Conservation (phyloP, 192 early-diverging fungal species). For the Linnemannia elongata region DNA sequence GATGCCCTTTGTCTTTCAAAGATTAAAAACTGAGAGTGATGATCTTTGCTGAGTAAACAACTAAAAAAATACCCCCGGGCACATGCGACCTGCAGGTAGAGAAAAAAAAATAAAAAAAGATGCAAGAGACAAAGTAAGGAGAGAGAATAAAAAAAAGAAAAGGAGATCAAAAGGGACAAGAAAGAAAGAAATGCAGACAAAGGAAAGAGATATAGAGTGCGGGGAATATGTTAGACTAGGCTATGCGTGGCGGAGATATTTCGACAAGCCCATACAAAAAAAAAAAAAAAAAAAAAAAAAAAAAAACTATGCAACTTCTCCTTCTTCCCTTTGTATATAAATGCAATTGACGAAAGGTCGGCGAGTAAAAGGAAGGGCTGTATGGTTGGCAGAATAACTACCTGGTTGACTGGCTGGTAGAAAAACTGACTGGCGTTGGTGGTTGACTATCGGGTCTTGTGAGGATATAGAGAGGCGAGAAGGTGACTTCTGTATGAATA, state of each 20-base stretch:
- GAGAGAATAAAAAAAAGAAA: neutral
- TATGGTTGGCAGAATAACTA: too few species aligned
- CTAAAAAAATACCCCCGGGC: neutral
- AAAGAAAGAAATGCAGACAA: neutral
- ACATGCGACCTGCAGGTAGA: constrained; percentile 1
- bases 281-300: neutral
- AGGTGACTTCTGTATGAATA: neutral
- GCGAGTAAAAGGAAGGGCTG: too few species aligned
- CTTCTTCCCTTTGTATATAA: too few species aligned
- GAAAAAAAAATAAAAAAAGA: neutral
- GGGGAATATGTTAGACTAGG: neutral
- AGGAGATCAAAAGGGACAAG: neutral
- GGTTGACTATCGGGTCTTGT: neutral
- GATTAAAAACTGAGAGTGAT: neutral
- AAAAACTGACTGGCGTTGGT: too few species aligned
- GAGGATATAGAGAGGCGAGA: neutral
- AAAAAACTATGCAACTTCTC: too few species aligned
- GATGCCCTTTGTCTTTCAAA: neutral
- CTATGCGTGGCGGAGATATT: neutral
- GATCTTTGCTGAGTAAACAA: neutral
- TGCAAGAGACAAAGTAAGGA: neutral
- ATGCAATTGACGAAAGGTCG: too few species aligned
- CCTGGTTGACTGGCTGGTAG: too few species aligned
- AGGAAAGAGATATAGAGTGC: neutral
- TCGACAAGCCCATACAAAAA: neutral